Percentiles rank a stretch among this genome's conserved stretches.
Conservation (phyloP, 257 asterid species). For the Eustoma russellianum region DNA sequence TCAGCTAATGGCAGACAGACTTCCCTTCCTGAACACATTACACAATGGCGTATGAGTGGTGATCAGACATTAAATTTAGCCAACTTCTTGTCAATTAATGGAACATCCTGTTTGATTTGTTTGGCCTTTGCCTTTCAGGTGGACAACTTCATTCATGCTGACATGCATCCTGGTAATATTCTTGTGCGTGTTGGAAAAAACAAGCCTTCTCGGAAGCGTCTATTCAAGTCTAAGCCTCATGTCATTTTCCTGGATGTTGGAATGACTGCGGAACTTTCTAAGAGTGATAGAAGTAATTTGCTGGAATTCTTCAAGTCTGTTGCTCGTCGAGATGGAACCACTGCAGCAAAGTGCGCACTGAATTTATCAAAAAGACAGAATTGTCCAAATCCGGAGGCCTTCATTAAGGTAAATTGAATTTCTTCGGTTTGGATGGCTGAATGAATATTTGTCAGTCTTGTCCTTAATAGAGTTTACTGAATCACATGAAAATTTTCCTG, state of each 20-base stretch:
- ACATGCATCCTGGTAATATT: constrained; percentile 43
- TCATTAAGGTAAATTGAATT: constrained; percentile 20
- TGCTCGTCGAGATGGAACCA: constrained; percentile 34
- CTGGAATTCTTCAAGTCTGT: constrained; percentile 33
- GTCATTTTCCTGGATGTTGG: constrained; percentile 39
- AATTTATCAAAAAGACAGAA: constrained; percentile 31
- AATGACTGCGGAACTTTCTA: constrained; percentile 40
- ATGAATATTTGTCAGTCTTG: background rate
- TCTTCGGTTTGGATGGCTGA: background rate
- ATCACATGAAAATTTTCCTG: too few relatives aligned
- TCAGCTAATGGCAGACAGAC: too few relatives aligned
- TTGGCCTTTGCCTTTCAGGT: constrained; percentile 17
- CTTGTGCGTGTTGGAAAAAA: constrained; percentile 31
- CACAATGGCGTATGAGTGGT: too few relatives aligned
- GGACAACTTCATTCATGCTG: constrained; percentile 40
- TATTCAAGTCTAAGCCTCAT: constrained; percentile 40
- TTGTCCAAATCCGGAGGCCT: constrained; percentile 30
- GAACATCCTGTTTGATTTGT: constrained; percentile 1
- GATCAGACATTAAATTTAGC: too few relatives aligned
- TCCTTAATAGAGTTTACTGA: too few relatives aligned
- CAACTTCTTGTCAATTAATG: too few relatives aligned
- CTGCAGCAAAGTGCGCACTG: constrained; percentile 30
- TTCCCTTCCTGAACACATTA: too few relatives aligned
- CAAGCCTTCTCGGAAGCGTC: constrained; percentile 23
- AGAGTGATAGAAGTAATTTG: constrained; percentile 21